Percentiles rank a stretch among this genome's conserved stretches.
Conservation (phyloP, 2,329 filamentous ascomycete species). For the Endoconidiophora laricicola region DNA sequence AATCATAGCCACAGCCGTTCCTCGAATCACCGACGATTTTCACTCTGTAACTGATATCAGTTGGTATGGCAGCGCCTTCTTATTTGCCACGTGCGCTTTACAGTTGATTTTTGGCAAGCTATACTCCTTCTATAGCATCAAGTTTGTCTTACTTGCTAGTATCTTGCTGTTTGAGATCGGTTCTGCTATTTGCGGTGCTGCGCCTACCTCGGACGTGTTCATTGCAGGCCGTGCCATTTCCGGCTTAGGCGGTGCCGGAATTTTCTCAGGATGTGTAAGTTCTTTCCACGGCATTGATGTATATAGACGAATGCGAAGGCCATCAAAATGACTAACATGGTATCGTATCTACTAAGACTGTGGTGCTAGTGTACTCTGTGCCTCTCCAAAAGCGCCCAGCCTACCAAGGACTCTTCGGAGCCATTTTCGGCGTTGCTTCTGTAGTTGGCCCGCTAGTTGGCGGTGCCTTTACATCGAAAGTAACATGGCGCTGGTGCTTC, state of each 20-base stretch:
- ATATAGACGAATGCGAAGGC: no score
- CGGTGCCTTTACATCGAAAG: conserved; percentile 17
- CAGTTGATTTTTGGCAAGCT: conserved; percentile 20
- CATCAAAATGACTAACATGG: background rate
- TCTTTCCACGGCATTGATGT: background rate
- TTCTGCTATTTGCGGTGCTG: conserved; percentile 19
- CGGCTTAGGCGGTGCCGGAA: conserved; percentile 22
- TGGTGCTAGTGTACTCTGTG: conserved; percentile 18
- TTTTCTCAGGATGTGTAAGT: conserved; percentile 20
- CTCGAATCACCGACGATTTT: conserved; percentile 19
- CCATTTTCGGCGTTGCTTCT: conserved; percentile 26
- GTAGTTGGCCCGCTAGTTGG: conserved; percentile 18
- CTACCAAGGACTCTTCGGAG: conserved; percentile 20
- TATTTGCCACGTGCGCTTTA: conserved; percentile 19
- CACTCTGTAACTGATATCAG: conserved; percentile 18
- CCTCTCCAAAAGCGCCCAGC: conserved; percentile 23
- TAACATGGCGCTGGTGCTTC: conserved; percentile 24
- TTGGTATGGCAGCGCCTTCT: conserved; percentile 19
- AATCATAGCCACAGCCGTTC: conserved; percentile 22
- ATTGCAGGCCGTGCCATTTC: conserved; percentile 24
- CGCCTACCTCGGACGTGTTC: conserved; percentile 21
- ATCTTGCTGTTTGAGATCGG: conserved; percentile 18
- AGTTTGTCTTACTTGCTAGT: conserved; percentile 14
- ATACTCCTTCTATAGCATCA: conserved; percentile 18
- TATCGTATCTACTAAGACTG: conserved; percentile 4